Conservation (phyloP, 169 alveolate genomes). For the Cryptosporidium meleagridis region DNA sequence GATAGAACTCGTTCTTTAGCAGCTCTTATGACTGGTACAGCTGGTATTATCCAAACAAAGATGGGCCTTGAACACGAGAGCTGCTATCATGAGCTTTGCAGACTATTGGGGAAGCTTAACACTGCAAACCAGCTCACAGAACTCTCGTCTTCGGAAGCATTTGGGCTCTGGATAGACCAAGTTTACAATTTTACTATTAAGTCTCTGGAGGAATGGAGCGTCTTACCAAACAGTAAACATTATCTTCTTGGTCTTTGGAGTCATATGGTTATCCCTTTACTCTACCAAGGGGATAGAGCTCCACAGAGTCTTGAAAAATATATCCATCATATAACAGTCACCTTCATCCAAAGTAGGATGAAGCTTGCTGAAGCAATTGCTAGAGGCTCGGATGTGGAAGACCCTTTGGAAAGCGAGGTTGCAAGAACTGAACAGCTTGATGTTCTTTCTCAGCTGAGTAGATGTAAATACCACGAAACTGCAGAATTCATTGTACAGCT, state of each 20-base stretch:
- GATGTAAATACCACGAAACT: conserved; percentile 79
- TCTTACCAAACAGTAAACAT: conserved; percentile 91
- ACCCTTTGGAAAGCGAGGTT: conserved; percentile 79
- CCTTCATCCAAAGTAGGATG: conserved; percentile 84
- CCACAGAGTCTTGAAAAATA: conserved; percentile 85
- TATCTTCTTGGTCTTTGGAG: conserved; percentile 93
- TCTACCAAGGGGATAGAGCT: conserved; percentile 85
- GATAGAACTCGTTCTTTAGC: conserved; percentile 86
- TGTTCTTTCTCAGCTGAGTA: conserved; percentile 79
- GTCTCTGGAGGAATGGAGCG: conserved; percentile 89
- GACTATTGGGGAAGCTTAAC: conserved; percentile 91
- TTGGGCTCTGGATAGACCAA: conserved; percentile 90
- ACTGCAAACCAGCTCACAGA: conserved; percentile 89
- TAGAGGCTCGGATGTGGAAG: conserved; percentile 77
- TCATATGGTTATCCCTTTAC: conserved; percentile 90
- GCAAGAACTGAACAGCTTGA: conserved; percentile 81
- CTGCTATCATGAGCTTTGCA: conserved; percentile 92
- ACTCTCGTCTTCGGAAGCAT: conserved; percentile 76
- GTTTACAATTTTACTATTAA: conserved; percentile 89
- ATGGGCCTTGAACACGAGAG: conserved; percentile 89
- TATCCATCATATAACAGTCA: conserved; percentile 79
- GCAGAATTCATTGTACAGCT: conserved; percentile 77
- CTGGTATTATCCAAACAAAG: conserved; percentile 86
- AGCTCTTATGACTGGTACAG: conserved; percentile 89
- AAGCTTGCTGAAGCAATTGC: conserved; percentile 84